Conservation (phyloP, 257 asterid species). For the Solanum gracilifrons region DNA sequence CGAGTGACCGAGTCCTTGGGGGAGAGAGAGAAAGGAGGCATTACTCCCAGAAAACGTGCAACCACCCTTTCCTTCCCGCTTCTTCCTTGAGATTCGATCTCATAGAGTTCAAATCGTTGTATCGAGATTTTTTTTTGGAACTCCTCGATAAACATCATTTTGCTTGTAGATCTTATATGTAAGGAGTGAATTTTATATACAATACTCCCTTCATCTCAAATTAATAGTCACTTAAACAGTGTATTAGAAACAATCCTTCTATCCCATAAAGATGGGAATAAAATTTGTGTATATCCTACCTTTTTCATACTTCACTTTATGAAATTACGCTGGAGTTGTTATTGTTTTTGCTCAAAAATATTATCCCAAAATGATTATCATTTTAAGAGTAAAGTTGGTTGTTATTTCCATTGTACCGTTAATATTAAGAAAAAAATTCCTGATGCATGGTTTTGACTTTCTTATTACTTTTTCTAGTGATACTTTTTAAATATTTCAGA, state of each 20-base stretch:
- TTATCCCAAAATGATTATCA: not conserved
- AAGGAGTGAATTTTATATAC: not conserved
- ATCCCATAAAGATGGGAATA: not conserved
- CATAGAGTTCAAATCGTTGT: not conserved
- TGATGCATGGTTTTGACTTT: not conserved
- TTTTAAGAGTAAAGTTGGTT: not conserved
- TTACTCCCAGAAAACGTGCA: not conserved
- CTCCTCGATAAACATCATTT: not conserved
- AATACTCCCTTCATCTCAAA: not conserved
- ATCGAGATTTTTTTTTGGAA: not conserved
- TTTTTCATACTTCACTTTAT: not conserved
- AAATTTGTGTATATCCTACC: not conserved
- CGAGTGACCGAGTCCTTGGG: not conserved
- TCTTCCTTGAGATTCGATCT: not conserved
- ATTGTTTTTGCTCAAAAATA: not conserved
- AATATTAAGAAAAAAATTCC: not conserved
- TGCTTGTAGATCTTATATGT: not conserved
- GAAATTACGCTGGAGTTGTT: not conserved
- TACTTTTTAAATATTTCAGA: not conserved
- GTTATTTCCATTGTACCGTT: not conserved
- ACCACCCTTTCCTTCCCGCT: not conserved
- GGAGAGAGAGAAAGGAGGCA: not conserved
- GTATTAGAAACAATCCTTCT: not conserved
- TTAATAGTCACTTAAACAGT: not conserved
- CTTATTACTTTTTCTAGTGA: not conserved